Base-by-base conservation (phyloP, 2,329 filamentous ascomycete genomes). In the Penicillium griseofulvum region DNA sequence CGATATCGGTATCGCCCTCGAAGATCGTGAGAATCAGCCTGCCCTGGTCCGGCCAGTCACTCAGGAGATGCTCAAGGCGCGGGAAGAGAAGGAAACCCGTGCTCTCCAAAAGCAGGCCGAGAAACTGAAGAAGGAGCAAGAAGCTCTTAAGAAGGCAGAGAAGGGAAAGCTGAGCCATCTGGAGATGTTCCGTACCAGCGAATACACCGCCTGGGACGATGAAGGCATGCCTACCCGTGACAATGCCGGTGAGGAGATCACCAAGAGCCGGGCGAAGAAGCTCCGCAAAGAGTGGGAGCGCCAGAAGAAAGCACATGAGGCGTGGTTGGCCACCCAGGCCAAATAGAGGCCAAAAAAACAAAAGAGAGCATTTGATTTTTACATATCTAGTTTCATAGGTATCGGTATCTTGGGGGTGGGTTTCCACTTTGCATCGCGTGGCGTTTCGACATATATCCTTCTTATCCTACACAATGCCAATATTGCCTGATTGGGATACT, bases 261-360 rank as follows among this genome's bases (percentile, higher is more conserved):
- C 89, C 5, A 96, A 96, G 80, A 88, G 83, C 56, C 83, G 86
- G 68, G 68, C 77, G 48, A 97, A 97, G 81, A 92, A 90, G 78
- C 73, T 96, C 64, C 87, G 81, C 76, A 97, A 97, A 80, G 87
- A 91, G 53, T 96, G 90, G 90, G 89, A 95, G 65, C 86, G 81
- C 70, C 93, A 97, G 78, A 94, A 91, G 81, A 95, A 93, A 81
- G 57, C 61, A 16, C 65, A 67, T 28, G 64, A 67, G 59, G 58
- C 62, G 11, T 67, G 64, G 64, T 47, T 62, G 56, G 62, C 61
- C 19, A 59, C 50, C 19, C 65, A 67, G 41, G 60, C 62, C 37
- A 62, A 65, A 57, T 65, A 62, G 39, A 48, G 24, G n/a, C 17
- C 19, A 34, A 17, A 9, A 31, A 12, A 33, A 34, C n/a, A 53